Evolutionary conservation across 805 yeast species (phyloP).

Genomic region (Candida stauntonica): DNA sequence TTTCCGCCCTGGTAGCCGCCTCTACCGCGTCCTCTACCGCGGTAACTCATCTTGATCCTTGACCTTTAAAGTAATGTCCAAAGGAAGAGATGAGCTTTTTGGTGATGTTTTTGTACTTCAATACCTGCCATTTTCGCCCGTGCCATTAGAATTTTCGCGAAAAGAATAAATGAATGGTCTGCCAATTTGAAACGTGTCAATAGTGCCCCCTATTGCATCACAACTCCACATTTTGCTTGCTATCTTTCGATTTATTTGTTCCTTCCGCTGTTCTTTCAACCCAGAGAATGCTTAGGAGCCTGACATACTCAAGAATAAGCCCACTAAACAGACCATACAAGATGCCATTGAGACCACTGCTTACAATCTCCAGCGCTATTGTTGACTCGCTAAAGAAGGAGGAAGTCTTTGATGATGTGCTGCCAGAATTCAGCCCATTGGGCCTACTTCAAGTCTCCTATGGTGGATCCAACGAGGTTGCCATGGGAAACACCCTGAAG

Average conservation of each 20-base stretch:
- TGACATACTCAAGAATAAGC: background rate
- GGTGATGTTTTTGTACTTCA: too few species aligned
- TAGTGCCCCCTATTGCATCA: too few species aligned
- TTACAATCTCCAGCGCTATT: constrained; percentile 28
- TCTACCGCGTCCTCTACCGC: constrained; percentile 8
- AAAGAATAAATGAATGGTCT: too few species aligned
- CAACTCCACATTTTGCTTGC: too few species aligned
- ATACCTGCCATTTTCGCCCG: background rate
- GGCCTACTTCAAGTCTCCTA: constrained; percentile 58
- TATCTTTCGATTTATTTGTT: too few species aligned
- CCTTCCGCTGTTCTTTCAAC: too few species aligned
- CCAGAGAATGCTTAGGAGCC: background rate
- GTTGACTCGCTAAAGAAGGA: constrained; percentile 36
- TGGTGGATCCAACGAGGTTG: constrained; percentile 55
- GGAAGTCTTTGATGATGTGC: constrained; percentile 41
- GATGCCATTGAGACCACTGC: constrained; percentile 23
- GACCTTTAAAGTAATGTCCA: background rate
- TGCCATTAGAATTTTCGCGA: too few species aligned
- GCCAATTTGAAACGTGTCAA: too few species aligned
- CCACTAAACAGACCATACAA: too few species aligned
- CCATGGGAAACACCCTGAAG: constrained; percentile 71
- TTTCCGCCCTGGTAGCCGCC: constrained; percentile 5
- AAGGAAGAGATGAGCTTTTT: too few species aligned
- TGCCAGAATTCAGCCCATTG: constrained; percentile 26
- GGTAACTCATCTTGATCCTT: constrained; percentile 9